Conservation (phyloP, 768 basidiomycete species). For the Tulasnella sp. region DNA sequence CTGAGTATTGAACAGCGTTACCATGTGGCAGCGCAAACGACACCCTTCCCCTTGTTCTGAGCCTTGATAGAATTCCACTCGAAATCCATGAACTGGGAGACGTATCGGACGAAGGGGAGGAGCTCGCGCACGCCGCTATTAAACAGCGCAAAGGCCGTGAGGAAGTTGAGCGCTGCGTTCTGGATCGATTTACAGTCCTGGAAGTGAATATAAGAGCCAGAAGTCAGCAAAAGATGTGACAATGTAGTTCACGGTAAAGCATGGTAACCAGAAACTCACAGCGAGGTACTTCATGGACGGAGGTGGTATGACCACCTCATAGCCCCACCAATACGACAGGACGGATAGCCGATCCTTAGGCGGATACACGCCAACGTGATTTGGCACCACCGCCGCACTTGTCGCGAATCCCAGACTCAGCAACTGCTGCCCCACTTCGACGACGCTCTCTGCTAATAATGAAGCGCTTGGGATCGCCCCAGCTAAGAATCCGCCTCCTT, state of each 20-base stretch:
- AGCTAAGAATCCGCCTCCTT: constrained; percentile 53
- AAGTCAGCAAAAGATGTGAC: background rate
- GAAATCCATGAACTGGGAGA: constrained; percentile 65
- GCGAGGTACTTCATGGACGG: constrained; percentile 52
- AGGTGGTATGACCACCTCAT: constrained; percentile 66
- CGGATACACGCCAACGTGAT: constrained; percentile 57
- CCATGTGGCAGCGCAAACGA: constrained; percentile 88
- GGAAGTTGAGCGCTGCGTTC: constrained; percentile 54
- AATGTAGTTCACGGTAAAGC: no score
- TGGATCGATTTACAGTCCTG: constrained; percentile 54
- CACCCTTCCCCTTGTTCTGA: constrained; percentile 61
- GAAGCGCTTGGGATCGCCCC: constrained; percentile 69
- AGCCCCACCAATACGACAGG: constrained; percentile 86
- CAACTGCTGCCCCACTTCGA: constrained; percentile 63
- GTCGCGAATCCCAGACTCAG: constrained; percentile 72
- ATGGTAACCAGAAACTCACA: constrained; percentile 30
- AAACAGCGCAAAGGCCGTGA: constrained; percentile 59
- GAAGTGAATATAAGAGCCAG: background rate
- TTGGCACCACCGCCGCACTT: constrained; percentile 50
- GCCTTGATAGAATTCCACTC: constrained; percentile 57
- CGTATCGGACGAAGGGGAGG: constrained; percentile 74
- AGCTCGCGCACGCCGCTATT: constrained; percentile 72
- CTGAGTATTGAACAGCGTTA: constrained; percentile 27
- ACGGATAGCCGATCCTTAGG: constrained; percentile 69
- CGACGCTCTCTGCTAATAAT: constrained; percentile 56